Conservation (phyloP, 2,329 filamentous ascomycete genomes). For the Bipolaris cookei region DNA sequence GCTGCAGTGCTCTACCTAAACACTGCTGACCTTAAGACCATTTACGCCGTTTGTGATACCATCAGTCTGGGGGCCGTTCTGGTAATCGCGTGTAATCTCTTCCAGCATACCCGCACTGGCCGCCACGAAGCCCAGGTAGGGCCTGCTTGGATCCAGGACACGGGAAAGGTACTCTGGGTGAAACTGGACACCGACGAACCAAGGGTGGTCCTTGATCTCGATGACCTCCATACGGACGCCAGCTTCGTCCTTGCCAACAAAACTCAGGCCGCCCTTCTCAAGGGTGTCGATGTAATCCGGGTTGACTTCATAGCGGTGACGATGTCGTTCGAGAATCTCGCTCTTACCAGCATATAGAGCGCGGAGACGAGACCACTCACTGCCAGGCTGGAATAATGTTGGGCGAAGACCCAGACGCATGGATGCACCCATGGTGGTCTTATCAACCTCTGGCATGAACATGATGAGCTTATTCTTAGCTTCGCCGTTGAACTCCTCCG, state of each 20-base stretch:
- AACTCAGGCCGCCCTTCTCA: constrained; percentile 71
- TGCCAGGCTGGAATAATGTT: constrained; percentile 75
- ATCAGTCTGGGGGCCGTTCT: constrained; percentile 25
- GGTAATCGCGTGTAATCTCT: constrained; percentile 48
- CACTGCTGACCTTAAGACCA: constrained; percentile 30
- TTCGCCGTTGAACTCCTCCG: constrained; percentile 63
- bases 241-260: constrained; percentile 79
- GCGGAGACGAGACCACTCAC: constrained; percentile 79
- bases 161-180: constrained; percentile 85
- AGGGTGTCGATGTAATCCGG: constrained; percentile 74
- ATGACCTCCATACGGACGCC: constrained; percentile 83
- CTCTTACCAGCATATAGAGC: constrained; percentile 69
- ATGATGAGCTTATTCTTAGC: constrained; percentile 77
- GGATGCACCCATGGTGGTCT: constrained; percentile 78
- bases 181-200: constrained; percentile 85
- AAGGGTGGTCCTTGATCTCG: constrained; percentile 82
- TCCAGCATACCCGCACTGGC: constrained; percentile 73
- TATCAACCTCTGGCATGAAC: constrained; percentile 89
- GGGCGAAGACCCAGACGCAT: constrained; percentile 82
- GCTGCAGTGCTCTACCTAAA: constrained; percentile 6
- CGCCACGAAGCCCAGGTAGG: constrained; percentile 85
- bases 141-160: constrained; percentile 74
- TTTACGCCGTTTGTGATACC: constrained; percentile 35
- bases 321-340: constrained; percentile 72
- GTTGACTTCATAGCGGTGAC: constrained; percentile 91